Base-by-base conservation (phyloP, 2,329 filamentous ascomycete species). In the Pyricularia grisea region DNA sequence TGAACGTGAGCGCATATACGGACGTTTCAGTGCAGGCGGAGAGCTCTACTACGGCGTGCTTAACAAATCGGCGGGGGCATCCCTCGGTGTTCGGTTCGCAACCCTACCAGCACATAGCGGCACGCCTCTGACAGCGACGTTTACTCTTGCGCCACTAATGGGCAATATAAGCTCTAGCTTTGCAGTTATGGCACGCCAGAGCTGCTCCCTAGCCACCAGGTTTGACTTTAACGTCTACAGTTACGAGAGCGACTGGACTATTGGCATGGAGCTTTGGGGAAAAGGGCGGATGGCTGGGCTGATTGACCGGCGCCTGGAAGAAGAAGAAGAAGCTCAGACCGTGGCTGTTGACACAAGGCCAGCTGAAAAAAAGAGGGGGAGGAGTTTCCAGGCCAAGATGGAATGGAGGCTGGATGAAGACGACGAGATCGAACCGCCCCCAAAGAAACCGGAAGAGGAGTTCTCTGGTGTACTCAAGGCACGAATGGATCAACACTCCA, bases 221-320 rank as follows among this genome's bases (percentile, higher is more conserved):
- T 94, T 98, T 80, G 93, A 96, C 76, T 99, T 99, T 80, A 99
- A 99, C 75, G 91, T 97, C 67, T 98, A 97, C 80, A 97, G 93
- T 77, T 99, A 97, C 81, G 95, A 99, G 81, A 97, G 93, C 76
- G 92, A 95, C 70, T 90, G 97, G 83, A 90, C 93, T 30, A 86
- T 98, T 28, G 95, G 95, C 17, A 92, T 93, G 81, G 95, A 99
- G 81, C 82, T 98, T 63, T 99, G 95, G 94, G 89, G 92, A 75
- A 90, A 88, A 74, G 83, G 82, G 71, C 79, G 81, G 23, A 77
- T 79, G 61, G 76, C 78, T 74, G 79, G 74, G 28, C 73, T 81
- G 6, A 79, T 79, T 6, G 76, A 76, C 1, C 78, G 78, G 36
- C 73, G 73, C 7, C 74, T 77, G 36, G 67, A 70, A 65, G 50